phyloP scores from a whole-genome alignment of 345 rosid species.

The Conringia planisiliqua region DNA sequence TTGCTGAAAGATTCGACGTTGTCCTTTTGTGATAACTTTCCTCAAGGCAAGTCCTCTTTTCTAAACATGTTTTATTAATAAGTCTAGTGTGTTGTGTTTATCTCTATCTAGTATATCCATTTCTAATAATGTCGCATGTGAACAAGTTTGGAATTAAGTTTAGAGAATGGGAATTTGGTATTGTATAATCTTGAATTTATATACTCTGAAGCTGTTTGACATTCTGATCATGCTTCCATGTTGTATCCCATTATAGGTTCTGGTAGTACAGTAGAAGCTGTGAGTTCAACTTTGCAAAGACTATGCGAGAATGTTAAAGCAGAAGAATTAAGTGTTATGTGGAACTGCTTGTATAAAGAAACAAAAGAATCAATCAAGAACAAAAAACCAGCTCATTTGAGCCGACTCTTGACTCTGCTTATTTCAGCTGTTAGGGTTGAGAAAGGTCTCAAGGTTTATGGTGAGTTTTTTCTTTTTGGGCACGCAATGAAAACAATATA shows the following conservation, averaged over 20 bases:
- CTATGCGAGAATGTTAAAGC: conserved; percentile 47
- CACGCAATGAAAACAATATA: neutral
- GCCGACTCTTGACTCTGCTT: conserved; percentile 48
- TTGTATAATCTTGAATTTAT: neutral
- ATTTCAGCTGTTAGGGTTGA: conserved; percentile 42
- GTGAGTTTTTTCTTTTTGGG: conserved; percentile 38
- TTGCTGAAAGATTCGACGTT: conserved; percentile 51
- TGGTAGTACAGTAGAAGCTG: conserved; percentile 47
- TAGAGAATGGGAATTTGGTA: neutral
- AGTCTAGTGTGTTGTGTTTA: neutral
- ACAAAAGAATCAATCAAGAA: conserved; percentile 33
- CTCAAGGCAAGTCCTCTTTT: conserved; percentile 49
- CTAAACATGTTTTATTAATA: neutral
- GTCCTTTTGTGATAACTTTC: conserved; percentile 47
- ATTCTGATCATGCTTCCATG: neutral
- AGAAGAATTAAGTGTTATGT: conserved; percentile 47
- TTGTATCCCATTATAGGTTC: conserved; percentile 39
- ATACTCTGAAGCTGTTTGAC: neutral
- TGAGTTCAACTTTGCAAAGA: conserved; percentile 48
- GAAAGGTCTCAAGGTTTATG: conserved; percentile 40
- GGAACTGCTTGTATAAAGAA: conserved; percentile 52
- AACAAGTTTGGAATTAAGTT: neutral
- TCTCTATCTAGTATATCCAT: neutral
- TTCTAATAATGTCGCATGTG: neutral
- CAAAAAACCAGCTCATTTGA: conserved; percentile 33